Percentiles rank a stretch among this genome's conserved stretches.
Conservation (phyloP, 1,284 basidiomycete genomes). For the Pisolithus thermaeus region DNA sequence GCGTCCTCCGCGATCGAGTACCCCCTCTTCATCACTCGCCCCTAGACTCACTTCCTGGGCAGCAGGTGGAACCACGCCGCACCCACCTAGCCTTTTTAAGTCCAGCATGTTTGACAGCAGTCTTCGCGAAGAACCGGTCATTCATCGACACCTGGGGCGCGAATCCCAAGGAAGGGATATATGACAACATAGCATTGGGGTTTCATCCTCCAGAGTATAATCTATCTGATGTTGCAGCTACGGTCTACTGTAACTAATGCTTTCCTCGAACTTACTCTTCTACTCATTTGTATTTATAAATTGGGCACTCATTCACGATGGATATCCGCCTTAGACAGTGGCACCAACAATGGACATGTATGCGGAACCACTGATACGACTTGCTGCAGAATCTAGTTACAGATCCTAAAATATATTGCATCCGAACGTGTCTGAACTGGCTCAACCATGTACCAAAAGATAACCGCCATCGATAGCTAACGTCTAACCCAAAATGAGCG, state of each 20-base stretch:
- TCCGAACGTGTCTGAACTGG: no score
- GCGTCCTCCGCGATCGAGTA: slow-evolving; percentile 6
- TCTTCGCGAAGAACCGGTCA: slow-evolving; percentile 3
- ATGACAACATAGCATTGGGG: background rate
- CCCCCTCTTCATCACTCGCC: background rate
- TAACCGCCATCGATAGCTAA: slow-evolving; percentile 31
- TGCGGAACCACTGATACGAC: no score
- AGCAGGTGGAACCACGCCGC: background rate
- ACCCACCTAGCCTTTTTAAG: background rate
- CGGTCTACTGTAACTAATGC: background rate
- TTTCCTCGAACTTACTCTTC: background rate
- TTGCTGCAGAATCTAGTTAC: no score
- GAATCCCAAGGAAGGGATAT: slow-evolving; percentile 2
- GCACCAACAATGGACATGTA: background rate
- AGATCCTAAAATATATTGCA: no score
- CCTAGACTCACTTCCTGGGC: background rate
- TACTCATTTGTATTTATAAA: background rate
- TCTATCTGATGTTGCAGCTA: background rate
- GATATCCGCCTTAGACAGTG: background rate
- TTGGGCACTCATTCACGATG: background rate
- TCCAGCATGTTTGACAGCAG: background rate
- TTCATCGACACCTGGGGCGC: slow-evolving; percentile 2
- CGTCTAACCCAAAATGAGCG: slow-evolving; percentile 9
- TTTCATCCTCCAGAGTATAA: background rate
- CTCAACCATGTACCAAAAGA: slow-evolving; percentile 28